Conservation (phyloP, 2,329 filamentous ascomycete species). For the Trichophaea hybrida region DNA sequence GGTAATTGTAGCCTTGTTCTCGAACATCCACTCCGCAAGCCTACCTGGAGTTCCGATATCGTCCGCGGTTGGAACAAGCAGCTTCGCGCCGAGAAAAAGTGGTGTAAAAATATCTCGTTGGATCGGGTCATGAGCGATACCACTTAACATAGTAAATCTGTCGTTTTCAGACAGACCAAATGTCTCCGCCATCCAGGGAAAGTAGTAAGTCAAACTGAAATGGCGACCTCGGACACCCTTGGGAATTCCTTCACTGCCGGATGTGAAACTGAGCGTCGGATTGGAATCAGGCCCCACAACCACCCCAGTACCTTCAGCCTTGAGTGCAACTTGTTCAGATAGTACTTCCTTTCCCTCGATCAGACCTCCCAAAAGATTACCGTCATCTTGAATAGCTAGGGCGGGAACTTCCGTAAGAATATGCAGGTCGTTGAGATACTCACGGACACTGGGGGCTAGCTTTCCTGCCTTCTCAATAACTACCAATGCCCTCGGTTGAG, state of each 20-base stretch:
- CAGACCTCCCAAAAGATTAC: conserved; percentile 54
- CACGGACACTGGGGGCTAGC: conserved; percentile 37
- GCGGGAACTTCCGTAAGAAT: conserved; percentile 62
- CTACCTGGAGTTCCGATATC: conserved; percentile 68
- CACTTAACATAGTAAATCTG: conserved; percentile 68
- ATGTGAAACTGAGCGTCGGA: conserved; percentile 61
- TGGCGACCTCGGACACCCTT: conserved; percentile 83
- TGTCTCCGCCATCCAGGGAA: conserved; percentile 78
- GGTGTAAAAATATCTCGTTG: conserved; percentile 76
- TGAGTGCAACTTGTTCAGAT: conserved; percentile 38
- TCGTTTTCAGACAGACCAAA: conserved; percentile 61
- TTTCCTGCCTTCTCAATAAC: conserved; percentile 57
- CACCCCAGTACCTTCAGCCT: conserved; percentile 49
- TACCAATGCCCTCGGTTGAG: conserved; percentile 57
- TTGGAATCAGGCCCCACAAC: conserved; percentile 74
- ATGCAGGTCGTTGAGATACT: conserved; percentile 58
- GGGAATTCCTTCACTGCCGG: conserved; percentile 60
- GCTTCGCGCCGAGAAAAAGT: conserved; percentile 65
- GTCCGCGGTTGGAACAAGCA: conserved; percentile 66
- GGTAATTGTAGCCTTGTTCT: conserved; percentile 59
- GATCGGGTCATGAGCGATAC: conserved; percentile 65
- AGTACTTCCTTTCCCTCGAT: conserved; percentile 55
- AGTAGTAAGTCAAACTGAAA: conserved; percentile 73
- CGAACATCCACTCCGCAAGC: conserved; percentile 75
- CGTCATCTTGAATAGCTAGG: conserved; percentile 56